Percentiles rank a stretch among this genome's conserved stretches.
Evolutionary conservation across 1,284 basidiomycete species (phyloP).

Genomic region (Malassezia caprae): DNA sequence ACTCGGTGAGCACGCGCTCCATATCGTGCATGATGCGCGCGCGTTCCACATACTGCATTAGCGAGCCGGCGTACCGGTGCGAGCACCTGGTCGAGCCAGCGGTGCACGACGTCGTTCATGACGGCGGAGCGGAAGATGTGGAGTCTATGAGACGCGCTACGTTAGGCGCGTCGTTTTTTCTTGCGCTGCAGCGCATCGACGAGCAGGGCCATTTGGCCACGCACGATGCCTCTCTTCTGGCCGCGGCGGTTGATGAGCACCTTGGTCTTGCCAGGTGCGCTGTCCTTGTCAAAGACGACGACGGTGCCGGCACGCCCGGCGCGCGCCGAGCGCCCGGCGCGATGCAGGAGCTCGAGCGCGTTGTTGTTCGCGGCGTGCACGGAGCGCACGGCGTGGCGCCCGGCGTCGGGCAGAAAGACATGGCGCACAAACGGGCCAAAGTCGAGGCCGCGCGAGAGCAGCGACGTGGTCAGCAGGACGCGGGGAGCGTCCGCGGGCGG

Average conservation of each 20-base stretch:
- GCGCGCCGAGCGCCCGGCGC: conserved; percentile 61
- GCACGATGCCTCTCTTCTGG: conserved; percentile 14
- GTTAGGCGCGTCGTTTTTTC: not conserved
- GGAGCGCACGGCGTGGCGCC: conserved; percentile 44
- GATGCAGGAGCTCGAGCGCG: conserved; percentile 65
- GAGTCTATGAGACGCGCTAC: not conserved
- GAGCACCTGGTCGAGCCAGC: conserved; percentile 38
- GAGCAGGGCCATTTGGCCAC: conserved; percentile 18
- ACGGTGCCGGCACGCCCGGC: conserved; percentile 61
- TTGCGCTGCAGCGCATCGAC: conserved; percentile 1
- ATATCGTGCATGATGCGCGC: conserved; percentile 60
- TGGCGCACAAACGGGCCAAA: conserved; percentile 56
- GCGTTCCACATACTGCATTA: conserved; percentile 55
- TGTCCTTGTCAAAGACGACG: conserved; percentile 48
- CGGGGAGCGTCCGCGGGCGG: conserved; percentile 29
- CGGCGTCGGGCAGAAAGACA: conserved; percentile 22
- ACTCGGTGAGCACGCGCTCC: conserved; percentile 57
- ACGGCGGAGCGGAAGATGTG: not conserved
- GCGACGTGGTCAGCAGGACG: conserved; percentile 74
- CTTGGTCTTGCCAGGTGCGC: conserved; percentile 17
- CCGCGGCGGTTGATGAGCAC: conserved; percentile 16
- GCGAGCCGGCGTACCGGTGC: conserved; percentile 18
- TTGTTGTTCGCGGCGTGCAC: conserved; percentile 75
- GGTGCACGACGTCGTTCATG: conserved; percentile 41
- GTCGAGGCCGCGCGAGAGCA: conserved; percentile 81